Percentiles rank a stretch among this genome's conserved stretches.
Evolutionary conservation across 202 grass and related monocot species (phyloP).

Genomic region (Setaria italica): DNA sequence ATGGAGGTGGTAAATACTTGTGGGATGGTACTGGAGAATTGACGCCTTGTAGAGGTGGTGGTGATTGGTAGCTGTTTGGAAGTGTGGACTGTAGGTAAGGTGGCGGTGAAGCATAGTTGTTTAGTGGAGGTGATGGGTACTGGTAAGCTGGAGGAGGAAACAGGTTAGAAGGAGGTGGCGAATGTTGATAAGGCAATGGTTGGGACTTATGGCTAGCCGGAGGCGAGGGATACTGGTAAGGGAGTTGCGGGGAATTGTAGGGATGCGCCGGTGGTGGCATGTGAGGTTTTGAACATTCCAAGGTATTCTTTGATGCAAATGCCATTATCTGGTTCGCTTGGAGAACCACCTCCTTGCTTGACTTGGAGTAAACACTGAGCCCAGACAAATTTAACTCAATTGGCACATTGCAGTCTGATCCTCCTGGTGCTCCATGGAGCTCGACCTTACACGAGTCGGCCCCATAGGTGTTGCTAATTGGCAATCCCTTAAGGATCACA

Average conservation of each 20-base stretch:
- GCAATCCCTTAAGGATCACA: constrained; percentile 57
- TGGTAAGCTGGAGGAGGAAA: constrained; percentile 45
- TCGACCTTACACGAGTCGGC: constrained; percentile 73
- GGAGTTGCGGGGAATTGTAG: constrained; percentile 33
- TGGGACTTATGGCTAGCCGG: constrained; percentile 48
- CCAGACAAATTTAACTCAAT: constrained; percentile 59
- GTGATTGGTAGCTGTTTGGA: constrained; percentile 46
- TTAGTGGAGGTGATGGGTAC: constrained; percentile 45
- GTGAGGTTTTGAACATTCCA: constrained; percentile 56
- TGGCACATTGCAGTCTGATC: constrained; percentile 68
- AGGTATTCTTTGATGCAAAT: constrained; percentile 62
- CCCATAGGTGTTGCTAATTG: constrained; percentile 47
- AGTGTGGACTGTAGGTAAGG: constrained; percentile 40
- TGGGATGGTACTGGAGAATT: constrained; percentile 40
- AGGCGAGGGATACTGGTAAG: constrained; percentile 49
- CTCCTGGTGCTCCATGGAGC: constrained; percentile 71
- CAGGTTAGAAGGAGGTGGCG: constrained; percentile 36
- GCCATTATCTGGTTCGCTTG: constrained; percentile 65
- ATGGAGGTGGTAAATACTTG: constrained; percentile 57
- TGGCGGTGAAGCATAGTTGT: constrained; percentile 44
- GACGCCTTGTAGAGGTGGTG: constrained; percentile 26
- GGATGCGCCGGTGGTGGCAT: constrained; percentile 32
- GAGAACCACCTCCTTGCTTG: constrained; percentile 62
- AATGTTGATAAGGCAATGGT: constrained; percentile 46
- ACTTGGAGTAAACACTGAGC: constrained; percentile 53